A percentile compares a stretch with the other conserved stretches of the same genome.
Evolutionary conservation across 345 rosid species (phyloP).

Genomic region (Capsella bursapastoris): DNA sequence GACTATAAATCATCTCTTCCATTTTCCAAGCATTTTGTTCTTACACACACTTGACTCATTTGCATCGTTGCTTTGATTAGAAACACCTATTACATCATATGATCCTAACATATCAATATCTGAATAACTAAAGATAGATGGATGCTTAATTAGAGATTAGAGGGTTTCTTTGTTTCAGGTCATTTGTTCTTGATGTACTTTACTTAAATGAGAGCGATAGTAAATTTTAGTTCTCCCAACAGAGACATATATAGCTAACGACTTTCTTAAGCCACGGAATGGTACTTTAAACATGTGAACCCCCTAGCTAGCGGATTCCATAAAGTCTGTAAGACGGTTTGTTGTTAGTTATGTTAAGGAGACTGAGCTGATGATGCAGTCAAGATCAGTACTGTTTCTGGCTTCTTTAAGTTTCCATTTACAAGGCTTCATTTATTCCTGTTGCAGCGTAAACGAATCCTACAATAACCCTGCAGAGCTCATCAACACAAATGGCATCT

Average conservation of each 20-base stretch:
- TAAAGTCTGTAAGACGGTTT: neutral
- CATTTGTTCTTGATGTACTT: neutral
- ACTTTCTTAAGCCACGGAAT: neutral
- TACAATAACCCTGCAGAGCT: slow-evolving; percentile 49
- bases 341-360: slow-evolving; percentile 26
- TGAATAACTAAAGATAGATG: neutral
- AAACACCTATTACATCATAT: too few species aligned
- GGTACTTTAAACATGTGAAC: too few species aligned
- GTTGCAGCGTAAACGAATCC: slow-evolving; percentile 88
- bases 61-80: slow-evolving; percentile 1
- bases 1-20: neutral
- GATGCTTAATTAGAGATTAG: neutral
- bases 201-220: too few species aligned
- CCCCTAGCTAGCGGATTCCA: too few species aligned
- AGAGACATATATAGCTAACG: neutral
- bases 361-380: slow-evolving; percentile 38
- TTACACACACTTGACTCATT: neutral
- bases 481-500: neutral
- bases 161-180: neutral
- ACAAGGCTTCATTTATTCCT: slow-evolving; percentile 70
- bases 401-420: slow-evolving; percentile 29
- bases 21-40: neutral
- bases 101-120: neutral
- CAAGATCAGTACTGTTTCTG: slow-evolving; percentile 35
- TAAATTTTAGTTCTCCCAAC: neutral